Evolutionary conservation across 2,329 filamentous ascomycete species (phyloP).

Genomic region (Rhynchosporium agropyri): DNA sequence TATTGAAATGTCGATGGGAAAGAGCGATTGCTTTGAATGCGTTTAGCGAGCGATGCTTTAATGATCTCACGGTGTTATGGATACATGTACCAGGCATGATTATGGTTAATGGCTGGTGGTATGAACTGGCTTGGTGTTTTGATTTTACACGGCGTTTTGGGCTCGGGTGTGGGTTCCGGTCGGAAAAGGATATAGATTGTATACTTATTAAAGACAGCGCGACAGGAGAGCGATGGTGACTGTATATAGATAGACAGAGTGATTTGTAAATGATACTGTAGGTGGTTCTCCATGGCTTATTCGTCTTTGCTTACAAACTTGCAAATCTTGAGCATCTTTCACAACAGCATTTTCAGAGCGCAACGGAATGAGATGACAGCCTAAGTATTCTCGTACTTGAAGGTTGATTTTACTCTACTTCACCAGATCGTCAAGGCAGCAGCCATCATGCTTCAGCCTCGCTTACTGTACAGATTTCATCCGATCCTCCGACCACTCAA

Average conservation of each 20-base stretch:
- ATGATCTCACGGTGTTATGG: conserved; percentile 15
- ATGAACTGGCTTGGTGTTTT: conserved; percentile 4
- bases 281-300: neutral
- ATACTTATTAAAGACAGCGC: neutral
- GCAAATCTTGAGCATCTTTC: no score
- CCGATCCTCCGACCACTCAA: neutral
- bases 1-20: neutral
- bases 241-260: conserved; percentile 6
- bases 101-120: conserved; percentile 7
- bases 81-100: conserved; percentile 4
- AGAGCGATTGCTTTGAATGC: neutral
- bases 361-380: no score
- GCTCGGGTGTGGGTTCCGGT: neutral
- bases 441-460: neutral
- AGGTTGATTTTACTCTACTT: neutral
- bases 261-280: conserved; percentile 3
- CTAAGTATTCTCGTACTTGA: neutral
- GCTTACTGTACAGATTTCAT: neutral
- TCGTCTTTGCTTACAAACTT: neutral
- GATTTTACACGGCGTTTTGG: conserved; percentile 13
- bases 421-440: neutral
- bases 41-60: conserved; percentile 16
- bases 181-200: conserved; percentile 1
- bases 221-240: neutral
- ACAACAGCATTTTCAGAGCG: no score